phyloP scores from a whole-genome alignment of 768 basidiomycete species.

The Phlegmacium glaucopus region DNA sequence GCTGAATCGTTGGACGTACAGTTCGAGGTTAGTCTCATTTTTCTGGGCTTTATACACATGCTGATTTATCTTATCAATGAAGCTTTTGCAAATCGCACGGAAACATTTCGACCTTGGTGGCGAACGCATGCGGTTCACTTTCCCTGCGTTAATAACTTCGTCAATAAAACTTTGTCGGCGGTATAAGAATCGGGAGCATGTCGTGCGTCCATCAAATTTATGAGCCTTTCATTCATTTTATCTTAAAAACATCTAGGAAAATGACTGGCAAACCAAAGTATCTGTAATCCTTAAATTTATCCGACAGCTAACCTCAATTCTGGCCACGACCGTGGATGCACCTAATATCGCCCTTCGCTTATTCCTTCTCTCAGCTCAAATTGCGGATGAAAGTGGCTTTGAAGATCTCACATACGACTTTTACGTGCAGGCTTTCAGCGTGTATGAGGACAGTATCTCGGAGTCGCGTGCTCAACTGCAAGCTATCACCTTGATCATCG shows the following conservation, averaged over 20 bases:
- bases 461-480: conserved; percentile 95
- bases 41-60: background rate
- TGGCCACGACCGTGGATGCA: conserved; percentile 91
- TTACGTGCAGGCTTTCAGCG: conserved; percentile 96
- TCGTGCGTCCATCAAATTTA: conserved; percentile 37
- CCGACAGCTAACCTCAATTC: conserved; percentile 88
- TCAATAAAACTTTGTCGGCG: conserved; percentile 90
- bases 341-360: conserved; percentile 90
- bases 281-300: conserved; percentile 91
- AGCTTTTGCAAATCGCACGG: conserved; percentile 91
- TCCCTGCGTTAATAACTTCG: conserved; percentile 93
- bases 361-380: conserved; percentile 94
- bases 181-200: conserved; percentile 79
- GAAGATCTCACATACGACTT: conserved; percentile 97
- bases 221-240: background rate
- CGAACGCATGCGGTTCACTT: conserved; percentile 94
- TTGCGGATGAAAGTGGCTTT: conserved; percentile 91
- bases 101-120: conserved; percentile 89
- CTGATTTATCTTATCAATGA: conserved; percentile 1
- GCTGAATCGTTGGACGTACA: conserved; percentile 85
- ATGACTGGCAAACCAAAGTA: conserved; percentile 83
- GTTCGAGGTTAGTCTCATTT: conserved; percentile 66
- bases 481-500: conserved; percentile 95
- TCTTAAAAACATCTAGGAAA: conserved; percentile 49
- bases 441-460: conserved; percentile 96